These are phyloP conservation scores for Neoscytalidium dimidiatum DNA, from an alignment of 2,329 filamentous ascomycete genomes.

Conservation along the genomic window DNA sequence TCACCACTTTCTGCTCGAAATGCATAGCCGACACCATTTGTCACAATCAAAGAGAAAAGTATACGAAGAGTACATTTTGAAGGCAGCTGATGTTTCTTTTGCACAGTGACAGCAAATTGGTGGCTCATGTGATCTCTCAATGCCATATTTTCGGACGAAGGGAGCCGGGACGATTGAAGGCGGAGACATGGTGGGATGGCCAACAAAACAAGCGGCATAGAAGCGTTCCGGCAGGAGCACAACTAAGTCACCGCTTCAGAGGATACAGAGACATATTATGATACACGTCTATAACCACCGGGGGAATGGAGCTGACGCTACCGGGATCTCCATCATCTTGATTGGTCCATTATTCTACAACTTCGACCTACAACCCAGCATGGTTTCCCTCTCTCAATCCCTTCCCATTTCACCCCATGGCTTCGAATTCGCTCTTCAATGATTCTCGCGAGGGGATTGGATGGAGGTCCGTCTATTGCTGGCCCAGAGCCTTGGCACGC, in stretches of 20 bases:
- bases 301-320: background rate
- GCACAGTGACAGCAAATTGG: background rate
- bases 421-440: background rate
- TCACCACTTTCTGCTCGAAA: background rate
- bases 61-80: too few species aligned
- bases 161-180: background rate
- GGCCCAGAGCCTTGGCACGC: conserved; percentile 52
- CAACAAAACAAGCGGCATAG: background rate
- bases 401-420: background rate
- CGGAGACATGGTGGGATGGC: background rate
- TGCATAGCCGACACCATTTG: background rate
- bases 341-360: conserved; percentile 16
- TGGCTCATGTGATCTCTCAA: background rate
- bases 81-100: background rate
- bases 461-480: conserved; percentile 26
- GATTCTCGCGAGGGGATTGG: conserved; percentile 1
- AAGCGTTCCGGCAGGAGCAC: background rate
- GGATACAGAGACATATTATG: background rate
- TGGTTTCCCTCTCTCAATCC: background rate
- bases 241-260: background rate
- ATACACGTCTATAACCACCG: background rate
- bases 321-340: conserved; percentile 11
- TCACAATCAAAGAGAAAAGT: too few species aligned
- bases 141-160: background rate
- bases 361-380: background rate